Evolutionary conservation across 2,329 filamentous ascomycete species (phyloP).

Genomic region (Alternaria consortialis): DNA sequence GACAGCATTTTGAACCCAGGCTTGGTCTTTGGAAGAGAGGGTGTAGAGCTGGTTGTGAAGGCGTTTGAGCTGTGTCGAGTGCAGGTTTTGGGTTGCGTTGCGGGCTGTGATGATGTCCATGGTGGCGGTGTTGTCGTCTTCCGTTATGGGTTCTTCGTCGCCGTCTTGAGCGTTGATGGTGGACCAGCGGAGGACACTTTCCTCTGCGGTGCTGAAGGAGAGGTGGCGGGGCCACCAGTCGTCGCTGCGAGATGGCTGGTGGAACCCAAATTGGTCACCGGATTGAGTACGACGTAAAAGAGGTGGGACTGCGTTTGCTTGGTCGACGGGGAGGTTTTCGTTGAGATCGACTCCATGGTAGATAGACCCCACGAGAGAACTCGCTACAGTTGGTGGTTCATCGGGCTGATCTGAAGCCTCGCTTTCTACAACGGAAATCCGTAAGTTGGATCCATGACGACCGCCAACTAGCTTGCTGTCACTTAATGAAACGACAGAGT

Average conservation of each 20-base stretch:
- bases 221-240: slow-evolving; percentile 74
- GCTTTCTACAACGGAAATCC: slow-evolving; percentile 25
- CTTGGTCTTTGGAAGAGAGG: slow-evolving; percentile 63
- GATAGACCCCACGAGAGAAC: slow-evolving; percentile 67
- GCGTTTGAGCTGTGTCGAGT: slow-evolving; percentile 53
- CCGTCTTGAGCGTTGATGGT: slow-evolving; percentile 28
- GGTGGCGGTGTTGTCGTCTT: background rate
- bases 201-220: slow-evolving; percentile 78
- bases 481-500: slow-evolving; percentile 36
- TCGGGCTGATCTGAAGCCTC: slow-evolving; percentile 40
- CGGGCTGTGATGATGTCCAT: slow-evolving; percentile 29
- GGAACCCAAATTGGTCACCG: slow-evolving; percentile 49
- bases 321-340: slow-evolving; percentile 50
- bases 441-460: slow-evolving; percentile 26
- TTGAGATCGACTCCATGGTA: slow-evolving; percentile 67
- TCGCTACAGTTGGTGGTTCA: slow-evolving; percentile 55
- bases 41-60: slow-evolving; percentile 70
- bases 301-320: slow-evolving; percentile 59
- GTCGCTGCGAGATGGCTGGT: slow-evolving; percentile 59
- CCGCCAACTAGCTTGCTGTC: slow-evolving; percentile 30
- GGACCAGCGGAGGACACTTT: slow-evolving; percentile 73
- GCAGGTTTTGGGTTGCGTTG: slow-evolving; percentile 36
- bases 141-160: slow-evolving; percentile 29
- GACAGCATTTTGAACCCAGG: slow-evolving; percentile 70
- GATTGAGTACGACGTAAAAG: slow-evolving; percentile 71